phyloP scores from a whole-genome alignment of 1,284 basidiomycete species.

The Xanthoconium separans region DNA sequence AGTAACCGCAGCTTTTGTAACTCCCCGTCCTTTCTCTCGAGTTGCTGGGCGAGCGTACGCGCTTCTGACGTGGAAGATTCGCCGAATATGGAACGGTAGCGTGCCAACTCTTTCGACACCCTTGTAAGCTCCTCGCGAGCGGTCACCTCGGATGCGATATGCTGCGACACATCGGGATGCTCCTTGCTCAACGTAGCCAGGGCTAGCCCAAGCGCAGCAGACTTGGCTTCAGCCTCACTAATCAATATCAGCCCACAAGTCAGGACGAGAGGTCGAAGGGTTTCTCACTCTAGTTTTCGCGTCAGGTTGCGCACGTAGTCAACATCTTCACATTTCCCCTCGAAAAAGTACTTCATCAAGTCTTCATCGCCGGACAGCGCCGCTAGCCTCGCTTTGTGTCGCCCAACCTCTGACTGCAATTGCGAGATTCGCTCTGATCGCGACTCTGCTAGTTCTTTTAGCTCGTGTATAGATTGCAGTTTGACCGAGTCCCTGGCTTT shows the following conservation, averaged over 20 bases:
- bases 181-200: constrained; percentile 44
- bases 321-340: constrained; percentile 54
- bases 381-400: constrained; percentile 77
- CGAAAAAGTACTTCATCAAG: constrained; percentile 68
- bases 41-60: constrained; percentile 47
- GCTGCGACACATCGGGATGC: constrained; percentile 48
- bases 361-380: constrained; percentile 73
- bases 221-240: constrained; percentile 55
- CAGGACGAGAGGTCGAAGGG: constrained; percentile 12
- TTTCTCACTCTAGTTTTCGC: constrained; percentile 56
- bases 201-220: constrained; percentile 51
- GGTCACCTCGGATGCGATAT: constrained; percentile 52
- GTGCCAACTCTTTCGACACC: constrained; percentile 48
- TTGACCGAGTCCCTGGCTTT: constrained; percentile 68
- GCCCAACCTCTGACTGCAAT: constrained; percentile 72
- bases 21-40: constrained; percentile 67
- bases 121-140: constrained; percentile 51
- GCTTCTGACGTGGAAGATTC: constrained; percentile 52
- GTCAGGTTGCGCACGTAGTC: constrained; percentile 67
- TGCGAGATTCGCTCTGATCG: constrained; percentile 76
- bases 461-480: constrained; percentile 65
- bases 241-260: background rate
- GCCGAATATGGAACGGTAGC: constrained; percentile 66
- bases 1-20: constrained; percentile 56
- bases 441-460: constrained; percentile 69